Conservation (phyloP, 1,139 yeast genomes). For the Sugiyamaella paludigena region DNA sequence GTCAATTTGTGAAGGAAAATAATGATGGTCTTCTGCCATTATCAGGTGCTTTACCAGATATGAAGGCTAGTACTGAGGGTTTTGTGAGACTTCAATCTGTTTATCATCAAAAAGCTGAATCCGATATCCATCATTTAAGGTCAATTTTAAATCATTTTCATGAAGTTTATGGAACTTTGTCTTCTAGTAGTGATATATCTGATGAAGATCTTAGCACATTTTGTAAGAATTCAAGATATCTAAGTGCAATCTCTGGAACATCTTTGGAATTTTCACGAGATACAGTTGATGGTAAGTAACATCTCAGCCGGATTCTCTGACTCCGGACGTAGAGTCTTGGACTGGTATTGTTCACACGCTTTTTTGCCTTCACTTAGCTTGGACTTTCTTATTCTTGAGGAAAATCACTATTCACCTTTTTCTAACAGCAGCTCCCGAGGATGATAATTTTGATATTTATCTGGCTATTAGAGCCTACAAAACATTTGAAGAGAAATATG, state of each 20-base stretch:
- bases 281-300: constrained; percentile 13
- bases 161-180: constrained; percentile 16
- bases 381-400: constrained; percentile 4
- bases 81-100: constrained; percentile 59
- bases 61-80: constrained; percentile 72
- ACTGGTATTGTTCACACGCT: no score
- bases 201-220: constrained; percentile 49
- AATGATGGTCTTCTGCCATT: constrained; percentile 54
- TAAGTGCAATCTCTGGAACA: constrained; percentile 38
- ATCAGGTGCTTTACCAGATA: constrained; percentile 79
- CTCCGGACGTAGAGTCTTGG: no score
- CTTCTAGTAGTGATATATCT: constrained; percentile 30
- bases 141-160: constrained; percentile 30
- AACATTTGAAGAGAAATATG: constrained; percentile 23
- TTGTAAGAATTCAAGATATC: constrained; percentile 54
- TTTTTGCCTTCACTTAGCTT: no score
- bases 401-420: not conserved
- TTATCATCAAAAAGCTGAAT: constrained; percentile 55
- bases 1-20: constrained; percentile 43
- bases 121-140: constrained; percentile 49
- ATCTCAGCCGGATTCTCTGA: no score
- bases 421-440: constrained; percentile 2
- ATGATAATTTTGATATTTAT: constrained; percentile 26
- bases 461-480: constrained; percentile 31
- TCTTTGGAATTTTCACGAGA: constrained; percentile 13